Evolutionary conservation across 225 moss, liverwort and hornwort species (phyloP), one percentile per base, ranked within the genome.

Genomic region (Lunularia cruciata): DNA sequence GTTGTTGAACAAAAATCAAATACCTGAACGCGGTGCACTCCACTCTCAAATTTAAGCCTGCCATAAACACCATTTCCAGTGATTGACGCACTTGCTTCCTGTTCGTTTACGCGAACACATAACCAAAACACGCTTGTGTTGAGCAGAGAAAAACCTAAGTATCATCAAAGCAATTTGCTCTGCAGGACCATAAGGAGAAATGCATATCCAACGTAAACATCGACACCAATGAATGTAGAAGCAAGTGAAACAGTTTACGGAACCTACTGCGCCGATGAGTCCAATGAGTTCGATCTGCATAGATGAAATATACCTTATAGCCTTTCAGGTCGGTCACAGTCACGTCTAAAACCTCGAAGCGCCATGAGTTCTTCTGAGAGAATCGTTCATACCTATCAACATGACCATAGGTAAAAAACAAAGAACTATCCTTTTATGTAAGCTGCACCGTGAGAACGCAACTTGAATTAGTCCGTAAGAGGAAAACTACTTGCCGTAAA

Each of bases 61-160:
- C 92, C 96, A 76, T 87, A 98, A 28, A 91, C 90, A 60, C 84
- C 87, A 70, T 83, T 84, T 68, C 96, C 96, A 35, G 86, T 89
- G 47, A 98, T 92, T 28, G 90, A 92, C 10, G 92, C 96, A 89
- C 92, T 92, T 63, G 90, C 96, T 98, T 92, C 96, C 90, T 98
- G 87, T 75, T 12, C 35, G 32, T 47, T n/a, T 0, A 60, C 6
- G 35, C 34, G 1, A 37, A 16, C 37, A n/a, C 8, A 60, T 35
- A 19, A 35, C 37, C 15, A 60, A 7, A 20, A 36, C 5, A 0
- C 36, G 4, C 2, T 37, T 36, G 34, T 20, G 1, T 60, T n/a
- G n/a, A 35, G 34, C 11, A 3, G 55, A 57, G 16, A 15, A 60
- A n/a, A n/a, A n/a, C n/a, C n/a, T n/a, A n/a, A n/a, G n/a, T n/a